Percentiles rank a stretch among this genome's conserved stretches.
Evolutionary conservation across 106 monocot species (phyloP).

Genomic region (Hemerocallis citrina): DNA sequence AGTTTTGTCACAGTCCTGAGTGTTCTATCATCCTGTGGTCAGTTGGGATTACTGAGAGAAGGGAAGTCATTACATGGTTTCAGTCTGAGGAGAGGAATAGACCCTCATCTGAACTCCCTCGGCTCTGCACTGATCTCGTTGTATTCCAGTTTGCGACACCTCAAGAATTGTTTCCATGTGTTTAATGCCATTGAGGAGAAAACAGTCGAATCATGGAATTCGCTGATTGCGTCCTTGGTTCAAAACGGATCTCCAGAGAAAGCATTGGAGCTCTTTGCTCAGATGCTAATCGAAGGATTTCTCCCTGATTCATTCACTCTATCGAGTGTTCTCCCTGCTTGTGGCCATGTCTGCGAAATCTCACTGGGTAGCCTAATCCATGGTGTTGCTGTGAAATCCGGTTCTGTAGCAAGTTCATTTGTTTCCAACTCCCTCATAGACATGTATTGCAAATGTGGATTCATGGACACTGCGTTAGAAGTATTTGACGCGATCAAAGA

Average conservation of each 20-base stretch:
- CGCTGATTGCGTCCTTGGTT: conserved; percentile 7
- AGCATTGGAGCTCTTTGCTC: conserved; percentile 6
- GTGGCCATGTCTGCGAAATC: background rate
- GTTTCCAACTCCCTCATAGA: conserved; percentile 26
- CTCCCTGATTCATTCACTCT: conserved; percentile 11
- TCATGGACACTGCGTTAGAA: conserved; percentile 4
- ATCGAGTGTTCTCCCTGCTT: conserved; percentile 8
- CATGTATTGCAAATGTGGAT: conserved; percentile 24
- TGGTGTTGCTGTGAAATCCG: conserved; percentile 17
- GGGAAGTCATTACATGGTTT: conserved; percentile 20
- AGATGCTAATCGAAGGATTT: background rate
- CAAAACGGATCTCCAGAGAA: conserved; percentile 2
- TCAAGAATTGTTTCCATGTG: background rate
- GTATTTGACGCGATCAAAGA: conserved; percentile 2
- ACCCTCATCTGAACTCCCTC: background rate
- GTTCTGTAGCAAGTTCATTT: background rate
- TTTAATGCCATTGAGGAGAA: conserved; percentile 13
- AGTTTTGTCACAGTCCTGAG: conserved; percentile 9
- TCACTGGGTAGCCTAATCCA: conserved; percentile 12
- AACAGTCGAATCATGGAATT: conserved; percentile 6
- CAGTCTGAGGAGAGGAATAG: conserved; percentile 3
- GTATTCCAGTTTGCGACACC: conserved; percentile 11
- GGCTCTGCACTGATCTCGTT: background rate
- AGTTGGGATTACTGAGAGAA: conserved; percentile 8
- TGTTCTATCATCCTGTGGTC: conserved; percentile 12